Base-by-base conservation (phyloP, 2,329 filamentous ascomycete genomes). In the Hypoxylon rubiginosum region DNA sequence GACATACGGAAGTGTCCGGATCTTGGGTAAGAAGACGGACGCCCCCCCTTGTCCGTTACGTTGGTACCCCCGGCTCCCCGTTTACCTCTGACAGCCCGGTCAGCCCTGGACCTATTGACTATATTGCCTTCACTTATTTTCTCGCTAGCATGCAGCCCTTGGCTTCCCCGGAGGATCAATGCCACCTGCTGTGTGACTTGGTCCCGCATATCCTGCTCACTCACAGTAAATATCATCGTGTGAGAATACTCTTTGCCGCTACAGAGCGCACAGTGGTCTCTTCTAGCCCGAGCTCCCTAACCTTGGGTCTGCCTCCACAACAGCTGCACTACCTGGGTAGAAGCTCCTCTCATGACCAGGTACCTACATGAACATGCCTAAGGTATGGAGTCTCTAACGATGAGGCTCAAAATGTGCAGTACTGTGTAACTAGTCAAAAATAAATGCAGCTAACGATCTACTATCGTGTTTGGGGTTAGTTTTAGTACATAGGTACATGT, bases 1-100 rank as follows among this genome's bases (percentile, higher is more conserved):
- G 39, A 43, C 17, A 9, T 43, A 21, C n/a, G 39, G n/a, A 43
- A 43, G n/a, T 43, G 39, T 43, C 39, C 39, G 39, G 39, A 43
- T 43, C 39, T 43, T 43, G 39, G 28, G n/a, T 43, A 43, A 43
- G 39, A 43, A 43, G 17, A 43, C 39, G 39, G 39, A 39, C 34
- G 34, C 34, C 34, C 39, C 34, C 39, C 39, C 39, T 19, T 43
- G 39, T 43, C 39, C 39, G 39, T 43, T 21, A 43, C n/a, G 36
- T 41, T 41, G 4, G 39, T 43, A 43, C 39, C 39, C 39, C 39
- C 17, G 39, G 39, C 39, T 43, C 39, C 39, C 39, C 39, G 39
- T 43, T 43, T 43, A 17, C n/a, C 17, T 43, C 39, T 43, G 8
- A 17, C 39, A 43, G 39, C 39, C 39, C 39, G 39, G 39, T 43